These are phyloP conservation scores for Torulaspora globosa DNA, from an alignment of 1,139 yeast genomes.

Conservation along the genomic window DNA sequence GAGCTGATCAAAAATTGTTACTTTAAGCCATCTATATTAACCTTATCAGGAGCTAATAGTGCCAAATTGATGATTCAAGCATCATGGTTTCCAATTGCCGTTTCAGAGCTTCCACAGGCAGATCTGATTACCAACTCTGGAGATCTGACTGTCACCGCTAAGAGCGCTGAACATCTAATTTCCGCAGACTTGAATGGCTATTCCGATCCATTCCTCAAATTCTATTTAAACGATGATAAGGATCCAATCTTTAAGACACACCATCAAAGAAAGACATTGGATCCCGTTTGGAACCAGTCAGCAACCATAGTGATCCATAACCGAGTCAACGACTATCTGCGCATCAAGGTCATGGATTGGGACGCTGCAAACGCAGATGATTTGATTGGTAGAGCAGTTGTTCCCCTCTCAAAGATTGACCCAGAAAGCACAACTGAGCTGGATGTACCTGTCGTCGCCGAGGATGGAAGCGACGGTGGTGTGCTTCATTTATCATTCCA, in stretches of 20 bases:
- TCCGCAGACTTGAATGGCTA: constrained; percentile 87
- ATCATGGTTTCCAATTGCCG: constrained; percentile 74
- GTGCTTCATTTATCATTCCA: constrained; percentile 52
- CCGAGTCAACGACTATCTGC: constrained; percentile 57
- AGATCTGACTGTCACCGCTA: constrained; percentile 55
- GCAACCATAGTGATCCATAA: constrained; percentile 48
- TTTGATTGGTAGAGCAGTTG: constrained; percentile 60
- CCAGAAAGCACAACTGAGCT: constrained; percentile 51
- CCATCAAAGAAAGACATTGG: constrained; percentile 76
- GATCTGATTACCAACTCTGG: constrained; percentile 81
- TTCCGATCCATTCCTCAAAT: constrained; percentile 83
- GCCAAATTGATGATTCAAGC: constrained; percentile 56
- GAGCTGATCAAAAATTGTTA: constrained; percentile 66
- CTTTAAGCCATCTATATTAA: constrained; percentile 53
- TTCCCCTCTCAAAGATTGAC: constrained; percentile 60
- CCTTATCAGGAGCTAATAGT: constrained; percentile 46
- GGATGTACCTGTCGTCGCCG: constrained; percentile 49
- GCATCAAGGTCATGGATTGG: constrained; percentile 74
- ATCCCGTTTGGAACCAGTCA: constrained; percentile 81
- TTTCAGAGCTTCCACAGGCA: constrained; percentile 59
- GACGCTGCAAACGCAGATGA: constrained; percentile 90
- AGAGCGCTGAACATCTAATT: constrained; percentile 65
- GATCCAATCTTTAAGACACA: constrained; percentile 62
- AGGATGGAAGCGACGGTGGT: constrained; percentile 60
- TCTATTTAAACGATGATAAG: constrained; percentile 60